These are phyloP conservation scores for Trichoderma sp. DNA, from an alignment of 2,329 filamentous ascomycete genomes.

Conservation along the genomic window DNA sequence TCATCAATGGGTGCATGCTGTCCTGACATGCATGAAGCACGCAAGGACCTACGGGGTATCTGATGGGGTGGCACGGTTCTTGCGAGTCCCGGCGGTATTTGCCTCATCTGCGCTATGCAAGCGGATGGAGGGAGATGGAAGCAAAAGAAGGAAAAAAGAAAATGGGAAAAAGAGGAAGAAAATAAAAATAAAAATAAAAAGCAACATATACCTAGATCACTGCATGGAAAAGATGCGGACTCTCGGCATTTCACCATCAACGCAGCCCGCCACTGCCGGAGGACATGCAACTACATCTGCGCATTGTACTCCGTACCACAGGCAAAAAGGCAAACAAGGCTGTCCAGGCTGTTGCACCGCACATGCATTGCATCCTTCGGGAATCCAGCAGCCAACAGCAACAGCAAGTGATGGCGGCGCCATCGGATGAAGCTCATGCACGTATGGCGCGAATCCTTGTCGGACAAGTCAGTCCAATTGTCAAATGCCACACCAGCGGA, in stretches of 20 bases:
- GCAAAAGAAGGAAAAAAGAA: background rate
- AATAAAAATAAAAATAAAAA: background rate
- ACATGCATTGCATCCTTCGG: slow-evolving; percentile 15
- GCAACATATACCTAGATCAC: background rate
- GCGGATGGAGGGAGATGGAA: too few relatives aligned
- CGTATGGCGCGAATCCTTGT: slow-evolving; percentile 11
- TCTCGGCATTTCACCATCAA: background rate
- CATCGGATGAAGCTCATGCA: slow-evolving; percentile 9
- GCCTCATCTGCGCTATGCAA: slow-evolving; percentile 11
- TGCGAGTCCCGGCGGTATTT: background rate
- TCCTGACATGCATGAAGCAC: slow-evolving; percentile 10
- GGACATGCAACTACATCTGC: background rate
- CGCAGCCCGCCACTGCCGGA: slow-evolving; percentile 10
- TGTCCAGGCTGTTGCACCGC: background rate
- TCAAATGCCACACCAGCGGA: slow-evolving; percentile 1
- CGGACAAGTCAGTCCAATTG: background rate
- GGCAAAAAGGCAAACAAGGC: background rate
- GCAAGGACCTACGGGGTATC: slow-evolving; percentile 11
- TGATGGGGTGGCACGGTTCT: background rate
- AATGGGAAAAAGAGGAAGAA: background rate
- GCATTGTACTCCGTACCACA: background rate
- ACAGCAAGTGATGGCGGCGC: slow-evolving; percentile 1
- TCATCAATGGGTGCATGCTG: background rate
- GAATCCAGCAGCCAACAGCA: slow-evolving; percentile 6
- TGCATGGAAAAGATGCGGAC: background rate